Evolutionary conservation across 1,284 basidiomycete genomes (phyloP), one percentile per base, ranked within the genome.

Genomic region (Ceratobasidium sp.): DNA sequence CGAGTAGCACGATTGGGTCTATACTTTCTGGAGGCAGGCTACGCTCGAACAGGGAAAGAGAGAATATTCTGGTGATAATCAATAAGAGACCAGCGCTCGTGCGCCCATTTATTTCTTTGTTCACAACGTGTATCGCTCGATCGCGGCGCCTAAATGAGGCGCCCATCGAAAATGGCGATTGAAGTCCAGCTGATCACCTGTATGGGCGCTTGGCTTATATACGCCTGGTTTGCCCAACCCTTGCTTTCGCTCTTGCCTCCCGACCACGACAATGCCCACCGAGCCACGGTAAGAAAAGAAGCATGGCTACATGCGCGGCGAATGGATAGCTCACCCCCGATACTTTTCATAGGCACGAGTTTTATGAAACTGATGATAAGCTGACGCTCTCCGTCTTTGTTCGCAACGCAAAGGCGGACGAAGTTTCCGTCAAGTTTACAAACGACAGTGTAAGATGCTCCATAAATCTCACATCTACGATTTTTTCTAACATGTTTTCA

Each of bases 331-430:
- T 27, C 22, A 69, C 58, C 6, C 16, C 22, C 22, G 19, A 41
- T 13, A 19, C 22, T 27, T 4, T 9, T 5, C 9, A 19, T 74
- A 95, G 94, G 81, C 89, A 95, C 83, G 93, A 95, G 81, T 96
- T 92, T 82, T 96, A 95, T 82, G 94, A 96, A 82, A 91, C 90
- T 1, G 91, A 94, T 76, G 89, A 92, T 72, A 86, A 83, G 76
- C 80, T 95, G 74, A 93, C 86, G 13, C 81, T 95, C 78, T 90
- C 91, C 66, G 83, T 96, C 78, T 95, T 95, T 80, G 89, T 95
- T 83, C 89, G 90, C 79, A 89, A 89, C 76, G 92, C 88, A 39
- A 88, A 92, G 80, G 87, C 90, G 16, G 84, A 84, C 19, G 80
- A 87, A 76, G 89, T 94, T 68, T 83, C 84, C 13, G 82, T 96